Percentiles rank a stretch among this genome's conserved stretches.
These are phyloP conservation scores for Drechmeria coniospora DNA, from an alignment of 2,329 filamentous ascomycete genomes.

Conservation along the genomic window DNA sequence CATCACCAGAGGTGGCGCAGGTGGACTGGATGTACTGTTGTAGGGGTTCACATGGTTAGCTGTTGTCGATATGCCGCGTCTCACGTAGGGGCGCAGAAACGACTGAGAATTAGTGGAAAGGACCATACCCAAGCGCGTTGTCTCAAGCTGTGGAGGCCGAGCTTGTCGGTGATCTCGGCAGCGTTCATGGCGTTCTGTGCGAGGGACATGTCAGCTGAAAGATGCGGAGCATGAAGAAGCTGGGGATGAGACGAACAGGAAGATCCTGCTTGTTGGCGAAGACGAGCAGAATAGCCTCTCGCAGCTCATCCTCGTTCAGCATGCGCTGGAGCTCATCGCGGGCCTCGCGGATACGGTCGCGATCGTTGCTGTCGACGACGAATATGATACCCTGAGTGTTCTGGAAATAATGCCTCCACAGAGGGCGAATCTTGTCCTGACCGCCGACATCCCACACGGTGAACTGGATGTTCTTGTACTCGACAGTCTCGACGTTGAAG, in stretches of 20 bases:
- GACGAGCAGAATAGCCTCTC: constrained; percentile 88
- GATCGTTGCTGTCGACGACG: constrained; percentile 98
- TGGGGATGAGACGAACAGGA: constrained; percentile 47
- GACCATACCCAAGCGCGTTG: constrained; percentile 92
- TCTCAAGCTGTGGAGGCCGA: constrained; percentile 96
- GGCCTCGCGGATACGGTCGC: constrained; percentile 93
- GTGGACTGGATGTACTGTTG: constrained; percentile 95
- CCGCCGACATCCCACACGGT: constrained; percentile 99
- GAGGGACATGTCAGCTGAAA: constrained; percentile 5
- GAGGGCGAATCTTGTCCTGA: constrained; percentile 98
- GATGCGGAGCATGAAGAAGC: not conserved
- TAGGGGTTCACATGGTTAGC: constrained; percentile 6
- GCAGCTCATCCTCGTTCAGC: constrained; percentile 97
- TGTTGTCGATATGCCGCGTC: not conserved
- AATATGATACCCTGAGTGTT: constrained; percentile 99
- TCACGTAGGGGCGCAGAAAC: not conserved
- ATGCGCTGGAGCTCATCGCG: constrained; percentile 94
- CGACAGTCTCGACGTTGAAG: constrained; percentile 99
- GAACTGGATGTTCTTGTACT: constrained; percentile 99
- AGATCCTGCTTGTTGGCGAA: constrained; percentile 99
- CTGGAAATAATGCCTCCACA: constrained; percentile 99
- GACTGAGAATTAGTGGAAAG: not conserved
- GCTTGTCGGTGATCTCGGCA: constrained; percentile 99
- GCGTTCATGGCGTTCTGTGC: constrained; percentile 95
- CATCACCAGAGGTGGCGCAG: constrained; percentile 95